These are phyloP conservation scores for Plicaturopsis crispa DNA, from an alignment of 768 basidiomycete species.

Conservation along the genomic window DNA sequence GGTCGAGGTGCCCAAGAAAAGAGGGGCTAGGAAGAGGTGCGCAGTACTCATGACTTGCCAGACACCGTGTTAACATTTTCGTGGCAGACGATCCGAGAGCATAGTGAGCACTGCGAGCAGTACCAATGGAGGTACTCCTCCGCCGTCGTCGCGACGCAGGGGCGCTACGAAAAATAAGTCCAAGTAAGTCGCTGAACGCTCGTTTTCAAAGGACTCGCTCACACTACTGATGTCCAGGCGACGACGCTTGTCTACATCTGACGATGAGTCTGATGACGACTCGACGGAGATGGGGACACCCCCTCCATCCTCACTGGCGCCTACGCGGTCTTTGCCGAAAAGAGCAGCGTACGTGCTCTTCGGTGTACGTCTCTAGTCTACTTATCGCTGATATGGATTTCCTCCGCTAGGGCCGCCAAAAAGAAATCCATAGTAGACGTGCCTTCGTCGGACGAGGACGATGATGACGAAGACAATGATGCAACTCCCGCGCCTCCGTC, in stretches of 20 bases:
- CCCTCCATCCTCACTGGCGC: conserved; percentile 21
- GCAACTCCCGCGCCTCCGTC: conserved; percentile 23
- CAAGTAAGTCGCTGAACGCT: conserved; percentile 27
- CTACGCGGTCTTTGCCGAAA: conserved; percentile 48
- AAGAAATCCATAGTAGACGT: conserved; percentile 17
- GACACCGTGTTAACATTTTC: neutral
- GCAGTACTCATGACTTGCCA: conserved; percentile 14
- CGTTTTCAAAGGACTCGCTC: neutral
- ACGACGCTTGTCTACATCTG: conserved; percentile 46
- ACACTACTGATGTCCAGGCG: conserved; percentile 27
- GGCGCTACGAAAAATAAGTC: conserved; percentile 26
- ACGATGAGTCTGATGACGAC: conserved; percentile 35
- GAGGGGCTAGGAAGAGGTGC: conserved; percentile 45
- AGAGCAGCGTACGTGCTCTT: conserved; percentile 57
- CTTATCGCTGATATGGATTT: neutral
- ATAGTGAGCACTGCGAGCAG: conserved; percentile 38
- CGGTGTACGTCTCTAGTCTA: neutral
- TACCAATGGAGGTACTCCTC: conserved; percentile 29
- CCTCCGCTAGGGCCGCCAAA: conserved; percentile 27
- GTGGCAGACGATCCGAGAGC: conserved; percentile 51
- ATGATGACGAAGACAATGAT: conserved; percentile 31
- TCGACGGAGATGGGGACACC: conserved; percentile 27
- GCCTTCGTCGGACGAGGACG: conserved; percentile 25
- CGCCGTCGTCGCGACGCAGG: conserved; percentile 15
- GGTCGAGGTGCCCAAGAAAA: conserved; percentile 27